Conservation (phyloP, 345 rosid species). For the Gossypium raimondii region DNA sequence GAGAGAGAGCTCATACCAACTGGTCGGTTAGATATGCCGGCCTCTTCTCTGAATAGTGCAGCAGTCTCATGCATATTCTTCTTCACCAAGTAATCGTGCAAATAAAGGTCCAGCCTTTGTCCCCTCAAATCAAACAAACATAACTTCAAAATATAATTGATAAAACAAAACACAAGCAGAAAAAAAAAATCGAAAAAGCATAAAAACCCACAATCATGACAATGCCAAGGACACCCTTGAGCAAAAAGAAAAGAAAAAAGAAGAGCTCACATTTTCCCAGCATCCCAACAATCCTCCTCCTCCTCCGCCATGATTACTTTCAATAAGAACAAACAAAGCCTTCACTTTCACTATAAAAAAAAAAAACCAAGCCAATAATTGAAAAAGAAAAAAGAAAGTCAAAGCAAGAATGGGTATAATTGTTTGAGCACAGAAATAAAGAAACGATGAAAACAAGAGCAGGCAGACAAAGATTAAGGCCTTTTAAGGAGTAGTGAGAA, state of each 20-base stretch:
- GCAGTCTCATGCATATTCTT: slow-evolving; percentile 31
- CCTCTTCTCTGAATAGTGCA: slow-evolving; percentile 27
- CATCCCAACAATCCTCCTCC: slow-evolving; percentile 11
- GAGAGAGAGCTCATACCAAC: slow-evolving; percentile 20
- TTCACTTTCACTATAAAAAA: background rate
- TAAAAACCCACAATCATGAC: background rate
- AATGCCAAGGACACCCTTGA: background rate
- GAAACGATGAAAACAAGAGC: slow-evolving; percentile 9
- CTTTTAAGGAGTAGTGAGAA: background rate
- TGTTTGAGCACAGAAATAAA: slow-evolving; percentile 6
- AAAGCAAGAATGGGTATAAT: background rate
- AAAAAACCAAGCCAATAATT: background rate
- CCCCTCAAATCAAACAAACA: slow-evolving; percentile 13
- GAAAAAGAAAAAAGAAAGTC: background rate
- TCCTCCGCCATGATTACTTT: background rate
- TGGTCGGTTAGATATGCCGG: slow-evolving; percentile 18
- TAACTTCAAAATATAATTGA: background rate
- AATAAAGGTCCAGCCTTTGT: slow-evolving; percentile 31
- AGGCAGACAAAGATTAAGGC: background rate
- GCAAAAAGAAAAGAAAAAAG: background rate
- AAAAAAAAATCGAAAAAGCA: background rate
- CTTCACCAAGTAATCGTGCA: slow-evolving; percentile 39
- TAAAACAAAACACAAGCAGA: background rate
- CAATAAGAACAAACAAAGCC: background rate
- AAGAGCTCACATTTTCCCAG: slow-evolving; percentile 12